Conservation (phyloP, 116 monocot species). For the Cymodocea nodosa region DNA sequence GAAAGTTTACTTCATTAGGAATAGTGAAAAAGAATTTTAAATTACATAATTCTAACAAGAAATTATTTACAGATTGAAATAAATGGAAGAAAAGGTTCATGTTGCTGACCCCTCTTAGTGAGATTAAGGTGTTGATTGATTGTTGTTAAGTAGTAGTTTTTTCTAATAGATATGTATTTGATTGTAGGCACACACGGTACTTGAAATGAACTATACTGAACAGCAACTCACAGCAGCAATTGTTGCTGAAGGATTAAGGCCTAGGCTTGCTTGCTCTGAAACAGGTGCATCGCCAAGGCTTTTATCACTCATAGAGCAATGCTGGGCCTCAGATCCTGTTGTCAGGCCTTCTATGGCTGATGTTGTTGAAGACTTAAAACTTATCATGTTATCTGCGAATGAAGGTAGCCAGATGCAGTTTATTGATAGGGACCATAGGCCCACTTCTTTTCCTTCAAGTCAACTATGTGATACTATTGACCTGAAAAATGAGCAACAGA, state of each 20-base stretch:
- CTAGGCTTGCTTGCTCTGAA: conserved; percentile 34
- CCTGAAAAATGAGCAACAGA: conserved; percentile 2
- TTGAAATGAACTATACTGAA: conserved; percentile 97
- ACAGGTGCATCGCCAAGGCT: conserved; percentile 37
- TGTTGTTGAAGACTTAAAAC: conserved; percentile 40
- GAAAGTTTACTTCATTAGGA: no score
- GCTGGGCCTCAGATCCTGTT: conserved; percentile 62
- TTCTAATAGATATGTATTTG: not conserved
- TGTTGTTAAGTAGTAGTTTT: no score
- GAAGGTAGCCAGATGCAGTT: not conserved
- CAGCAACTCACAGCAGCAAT: conserved; percentile 83
- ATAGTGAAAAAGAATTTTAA: no score
- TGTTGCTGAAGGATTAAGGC: conserved; percentile 70
- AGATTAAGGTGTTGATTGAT: no score
- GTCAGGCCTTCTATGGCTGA: conserved; percentile 57
- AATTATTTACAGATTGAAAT: no score
- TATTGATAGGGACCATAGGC: not conserved
- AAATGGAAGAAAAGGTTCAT: no score
- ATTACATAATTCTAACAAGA: no score
- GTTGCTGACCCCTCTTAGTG: no score
- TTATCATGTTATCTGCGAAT: conserved; percentile 20
- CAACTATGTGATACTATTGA: not conserved
- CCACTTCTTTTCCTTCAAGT: not conserved
- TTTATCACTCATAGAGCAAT: conserved; percentile 54
- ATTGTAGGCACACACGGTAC: conserved; percentile 83